Evolutionary conservation across 768 basidiomycete species (phyloP), one percentile per base, ranked within the genome.

Genomic region (Kwoniella sp.): DNA sequence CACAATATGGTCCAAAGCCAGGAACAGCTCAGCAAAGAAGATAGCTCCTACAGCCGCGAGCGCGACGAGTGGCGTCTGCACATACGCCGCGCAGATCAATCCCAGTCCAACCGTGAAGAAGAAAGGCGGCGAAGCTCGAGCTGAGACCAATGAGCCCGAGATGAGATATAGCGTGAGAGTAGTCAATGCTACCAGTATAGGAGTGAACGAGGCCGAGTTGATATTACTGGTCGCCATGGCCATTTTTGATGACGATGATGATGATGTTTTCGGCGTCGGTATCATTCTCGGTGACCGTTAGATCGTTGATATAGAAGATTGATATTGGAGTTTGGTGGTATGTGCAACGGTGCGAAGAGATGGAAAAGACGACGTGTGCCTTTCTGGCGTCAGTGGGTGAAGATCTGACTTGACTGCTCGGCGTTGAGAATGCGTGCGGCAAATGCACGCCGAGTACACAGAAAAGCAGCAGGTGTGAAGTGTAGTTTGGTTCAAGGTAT

Each of bases 1-100:
- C 44, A 65, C 63, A 33, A 65, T 59, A 36, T 65, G 51, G 33
- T 65, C 63, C 19, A 65, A 24, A 37, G 63, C 63, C 37, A 65
- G 27, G n/a, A 65, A 50, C 19, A 57, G 15, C 36, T 65, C 27
- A 0, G 44, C 55, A n/a, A 49, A 53, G 33, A 65, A 19, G 21
- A 51, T 47, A 9, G 40, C 19, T 0, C 26, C 40, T 0, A 58
- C 36, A 24, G 48, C 37, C 6, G 52, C 58, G 4, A 57, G 13
- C 21, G 63, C 63, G 6, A 52, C 52, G n/a, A 27, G 17, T 3
- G 52, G 26, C 12, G 46, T 58, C n/a, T 19, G 49, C 4, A 30
- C 21, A 26, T 52, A 65, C 8, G 57, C 25, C 8, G 63, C 58
- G 25, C 44, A 12, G 50, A 54, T 24, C 26, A 58, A 27, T 2